These are phyloP conservation scores for Colletotrichum paranaense DNA, from an alignment of 2,329 filamentous ascomycete genomes.

Conservation along the genomic window DNA sequence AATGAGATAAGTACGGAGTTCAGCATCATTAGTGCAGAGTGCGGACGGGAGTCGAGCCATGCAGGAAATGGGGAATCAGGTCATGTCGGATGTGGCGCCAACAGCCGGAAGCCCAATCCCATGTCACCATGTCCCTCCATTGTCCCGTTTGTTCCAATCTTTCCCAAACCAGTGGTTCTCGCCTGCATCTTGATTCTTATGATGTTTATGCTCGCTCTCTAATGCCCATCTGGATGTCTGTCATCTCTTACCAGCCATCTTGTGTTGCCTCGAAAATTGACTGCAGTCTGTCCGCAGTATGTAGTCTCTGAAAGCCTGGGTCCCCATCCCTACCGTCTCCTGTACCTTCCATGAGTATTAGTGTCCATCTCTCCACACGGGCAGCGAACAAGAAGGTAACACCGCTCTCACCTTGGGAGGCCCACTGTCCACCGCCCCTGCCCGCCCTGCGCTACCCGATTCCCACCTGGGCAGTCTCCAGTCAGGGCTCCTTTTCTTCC, in stretches of 20 bases:
- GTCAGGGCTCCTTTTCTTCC: neutral
- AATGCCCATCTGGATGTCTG: neutral
- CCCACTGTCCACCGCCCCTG: neutral
- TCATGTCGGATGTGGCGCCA: conserved; percentile 29
- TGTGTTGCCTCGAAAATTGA: too few relatives aligned
- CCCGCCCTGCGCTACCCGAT: neutral
- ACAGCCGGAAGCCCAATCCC: conserved; percentile 1
- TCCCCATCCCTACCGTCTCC: too few relatives aligned
- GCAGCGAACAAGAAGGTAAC: too few relatives aligned
- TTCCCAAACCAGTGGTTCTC: conserved; percentile 11
- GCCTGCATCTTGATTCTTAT: neutral
- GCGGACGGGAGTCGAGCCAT: neutral
- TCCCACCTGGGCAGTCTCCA: neutral
- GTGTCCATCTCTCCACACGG: too few relatives aligned
- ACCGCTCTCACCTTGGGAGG: neutral
- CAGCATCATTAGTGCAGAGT: too few relatives aligned
- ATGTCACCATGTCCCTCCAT: neutral
- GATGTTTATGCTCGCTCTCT: neutral
- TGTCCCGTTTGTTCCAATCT: conserved; percentile 1
- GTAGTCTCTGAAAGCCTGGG: too few relatives aligned
- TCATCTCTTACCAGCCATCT: conserved; percentile 1
- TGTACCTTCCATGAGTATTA: too few relatives aligned
- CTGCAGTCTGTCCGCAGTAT: too few relatives aligned
- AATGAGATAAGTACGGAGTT: neutral
- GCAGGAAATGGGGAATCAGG: conserved; percentile 23